Base-by-base conservation (phyloP, 2,329 filamentous ascomycete species). In the Stagonosporopsis cucurbitacearum region DNA sequence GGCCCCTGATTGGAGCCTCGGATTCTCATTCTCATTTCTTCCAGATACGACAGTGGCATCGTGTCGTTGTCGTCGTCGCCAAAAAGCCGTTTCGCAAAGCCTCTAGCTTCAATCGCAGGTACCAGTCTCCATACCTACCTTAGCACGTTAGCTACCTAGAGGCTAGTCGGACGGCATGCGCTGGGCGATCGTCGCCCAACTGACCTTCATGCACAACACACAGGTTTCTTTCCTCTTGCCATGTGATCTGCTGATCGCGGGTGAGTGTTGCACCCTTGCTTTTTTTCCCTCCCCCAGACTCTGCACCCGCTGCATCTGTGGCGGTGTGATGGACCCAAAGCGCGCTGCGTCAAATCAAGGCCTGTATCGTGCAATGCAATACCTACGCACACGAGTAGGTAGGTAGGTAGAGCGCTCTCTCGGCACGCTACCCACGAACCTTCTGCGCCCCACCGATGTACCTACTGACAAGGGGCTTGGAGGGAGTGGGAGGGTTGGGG, bases 291-390 rank as follows among this genome's bases (percentile, higher is more conserved):
- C n/a, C n/a, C 22, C 41, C 35, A 28, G 33, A 32, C 30, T 42
- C 32, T 42, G 8, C 37, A 28, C 23, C 32, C 26, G 35, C 25
- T 36, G 12, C 25, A 42, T 19, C 20, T 51, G 53, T 51, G 47
- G 47, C 53, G 53, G 53, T 56, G 53, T 56, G 53, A 51, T 43
- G 47, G 48, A 26, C 53, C 23, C 25, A 9, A 51, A 33, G 17
- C 37, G 37, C 42, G 53, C 47, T 47, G 48, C 53, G 47, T 56
- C 19, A 37, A 20, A n/a, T n/a, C n/a, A n/a, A n/a, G n/a, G n/a
- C n/a, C n/a, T n/a, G n/a, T n/a, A n/a, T n/a, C n/a, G n/a, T n/a
- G n/a, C n/a, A n/a, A n/a, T n/a, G n/a, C n/a, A n/a, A n/a, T n/a
- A n/a, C n/a, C n/a, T n/a, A n/a, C n/a, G n/a, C n/a, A n/a, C n/a